A percentile compares a stretch with the other conserved stretches of the same genome.
These are phyloP conservation scores for Curvularia hawaiiensis DNA, from an alignment of 2,329 filamentous ascomycete genomes.

Conservation along the genomic window DNA sequence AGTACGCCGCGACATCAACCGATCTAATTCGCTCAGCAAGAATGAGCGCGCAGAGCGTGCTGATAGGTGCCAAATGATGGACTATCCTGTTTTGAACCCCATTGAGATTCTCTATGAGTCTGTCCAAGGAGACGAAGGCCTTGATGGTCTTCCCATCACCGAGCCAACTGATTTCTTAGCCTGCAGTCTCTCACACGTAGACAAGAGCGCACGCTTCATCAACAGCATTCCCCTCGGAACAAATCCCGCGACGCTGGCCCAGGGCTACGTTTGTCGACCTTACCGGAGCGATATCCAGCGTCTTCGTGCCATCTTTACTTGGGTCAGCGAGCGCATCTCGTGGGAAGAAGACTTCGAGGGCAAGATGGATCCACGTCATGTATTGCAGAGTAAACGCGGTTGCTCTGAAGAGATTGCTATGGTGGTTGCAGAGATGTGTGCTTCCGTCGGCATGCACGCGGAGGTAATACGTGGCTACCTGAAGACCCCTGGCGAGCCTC, in stretches of 20 bases:
- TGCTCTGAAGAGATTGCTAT: slow-evolving; percentile 89
- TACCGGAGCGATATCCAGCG: slow-evolving; percentile 94
- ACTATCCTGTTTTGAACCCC: slow-evolving; percentile 84
- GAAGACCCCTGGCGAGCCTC: slow-evolving; percentile 79
- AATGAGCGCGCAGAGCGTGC: slow-evolving; percentile 84
- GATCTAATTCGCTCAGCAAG: slow-evolving; percentile 88
- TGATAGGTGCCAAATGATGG: slow-evolving; percentile 93
- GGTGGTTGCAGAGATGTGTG: slow-evolving; percentile 91
- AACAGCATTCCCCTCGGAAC: slow-evolving; percentile 81
- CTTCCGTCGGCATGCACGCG: slow-evolving; percentile 82
- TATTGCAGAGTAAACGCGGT: slow-evolving; percentile 82
- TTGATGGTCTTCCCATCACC: slow-evolving; percentile 80
- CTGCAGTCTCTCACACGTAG: slow-evolving; percentile 83
- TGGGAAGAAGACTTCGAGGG: slow-evolving; percentile 97
- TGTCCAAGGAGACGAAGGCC: slow-evolving; percentile 87
- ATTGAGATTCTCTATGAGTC: slow-evolving; percentile 86
- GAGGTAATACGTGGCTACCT: slow-evolving; percentile 90
- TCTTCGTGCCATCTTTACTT: slow-evolving; percentile 92
- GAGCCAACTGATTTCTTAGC: slow-evolving; percentile 81
- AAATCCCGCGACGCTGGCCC: slow-evolving; percentile 81
- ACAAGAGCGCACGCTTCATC: slow-evolving; percentile 94
- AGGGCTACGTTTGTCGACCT: slow-evolving; percentile 90
- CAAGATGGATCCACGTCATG: slow-evolving; percentile 79
- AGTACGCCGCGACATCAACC: slow-evolving; percentile 91
- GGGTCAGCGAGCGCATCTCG: slow-evolving; percentile 90